These are phyloP conservation scores for Aspergillus amoenus DNA, from an alignment of 2,329 filamentous ascomycete genomes.

Conservation along the genomic window DNA sequence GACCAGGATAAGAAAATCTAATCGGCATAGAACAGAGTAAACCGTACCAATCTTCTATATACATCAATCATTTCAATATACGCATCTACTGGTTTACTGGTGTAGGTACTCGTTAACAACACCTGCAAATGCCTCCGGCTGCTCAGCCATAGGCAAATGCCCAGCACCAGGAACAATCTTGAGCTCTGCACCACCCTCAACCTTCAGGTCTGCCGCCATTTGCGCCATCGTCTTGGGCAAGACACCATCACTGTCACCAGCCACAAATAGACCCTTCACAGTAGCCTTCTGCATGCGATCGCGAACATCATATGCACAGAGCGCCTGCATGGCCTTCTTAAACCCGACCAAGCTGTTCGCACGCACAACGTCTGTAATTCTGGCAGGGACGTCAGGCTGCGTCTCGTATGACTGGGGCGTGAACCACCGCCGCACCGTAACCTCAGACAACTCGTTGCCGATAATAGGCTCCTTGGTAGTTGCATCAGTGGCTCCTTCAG, in stretches of 20 bases:
- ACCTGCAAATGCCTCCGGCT: slow-evolving; percentile 65
- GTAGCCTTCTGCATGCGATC: slow-evolving; percentile 39
- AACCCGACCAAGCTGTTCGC: slow-evolving; percentile 71
- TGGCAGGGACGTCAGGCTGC: slow-evolving; percentile 50
- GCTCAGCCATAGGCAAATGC: slow-evolving; percentile 82
- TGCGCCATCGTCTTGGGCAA: slow-evolving; percentile 77
- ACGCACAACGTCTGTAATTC: slow-evolving; percentile 68
- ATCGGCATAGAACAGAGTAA: not conserved
- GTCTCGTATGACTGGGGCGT: slow-evolving; percentile 58
- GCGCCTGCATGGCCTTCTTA: slow-evolving; percentile 71
- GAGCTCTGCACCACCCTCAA: slow-evolving; percentile 58
- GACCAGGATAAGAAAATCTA: not conserved
- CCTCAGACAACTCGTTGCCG: slow-evolving; percentile 60
- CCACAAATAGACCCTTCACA: slow-evolving; percentile 62
- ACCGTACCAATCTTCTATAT: not conserved
- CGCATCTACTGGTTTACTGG: not conserved
- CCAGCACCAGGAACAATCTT: slow-evolving; percentile 69
- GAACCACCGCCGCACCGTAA: slow-evolving; percentile 78
- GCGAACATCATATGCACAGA: slow-evolving; percentile 54
- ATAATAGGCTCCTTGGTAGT: slow-evolving; percentile 57
- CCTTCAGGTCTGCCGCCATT: slow-evolving; percentile 62
- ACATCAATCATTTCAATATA: slow-evolving; percentile 4
- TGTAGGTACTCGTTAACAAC: slow-evolving; percentile 60
- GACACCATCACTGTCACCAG: slow-evolving; percentile 71
- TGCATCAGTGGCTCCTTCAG: slow-evolving; percentile 41